Conservation (phyloP, 2,329 filamentous ascomycete species). For the Pseudogymnoascus sp. region DNA sequence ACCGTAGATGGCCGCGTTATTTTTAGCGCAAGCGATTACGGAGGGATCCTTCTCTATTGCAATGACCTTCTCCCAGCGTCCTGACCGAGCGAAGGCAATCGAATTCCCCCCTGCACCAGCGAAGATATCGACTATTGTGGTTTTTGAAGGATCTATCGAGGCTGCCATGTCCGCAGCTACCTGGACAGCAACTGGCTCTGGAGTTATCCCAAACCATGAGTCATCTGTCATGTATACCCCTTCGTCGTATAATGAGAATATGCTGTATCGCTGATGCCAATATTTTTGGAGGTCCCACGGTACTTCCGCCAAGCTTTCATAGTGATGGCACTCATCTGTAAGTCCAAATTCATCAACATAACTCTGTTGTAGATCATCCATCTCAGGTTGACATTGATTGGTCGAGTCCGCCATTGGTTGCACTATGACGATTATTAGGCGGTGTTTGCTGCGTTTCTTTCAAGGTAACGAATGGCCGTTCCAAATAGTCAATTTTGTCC, state of each 20-base stretch:
- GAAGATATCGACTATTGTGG: constrained; percentile 72
- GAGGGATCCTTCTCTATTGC: constrained; percentile 78
- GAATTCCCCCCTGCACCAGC: constrained; percentile 87
- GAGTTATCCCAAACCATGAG: constrained; percentile 95
- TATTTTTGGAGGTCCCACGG: constrained; percentile 89
- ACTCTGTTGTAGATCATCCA: background rate
- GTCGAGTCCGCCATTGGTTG: constrained; percentile 3
- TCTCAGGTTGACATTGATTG: constrained; percentile 5
- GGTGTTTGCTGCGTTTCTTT: background rate
- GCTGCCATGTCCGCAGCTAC: constrained; percentile 34
- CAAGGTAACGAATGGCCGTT: background rate
- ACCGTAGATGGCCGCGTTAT: constrained; percentile 82
- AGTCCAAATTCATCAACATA: constrained; percentile 26
- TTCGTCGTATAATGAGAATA: constrained; percentile 82
- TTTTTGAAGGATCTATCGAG: constrained; percentile 20
- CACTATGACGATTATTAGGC: background rate
- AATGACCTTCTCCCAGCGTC: constrained; percentile 74
- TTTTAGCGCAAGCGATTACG: constrained; percentile 80
- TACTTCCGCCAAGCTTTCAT: constrained; percentile 61
- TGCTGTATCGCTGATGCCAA: constrained; percentile 78
- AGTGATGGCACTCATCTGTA: constrained; percentile 67
- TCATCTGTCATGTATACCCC: constrained; percentile 87
- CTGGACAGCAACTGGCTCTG: constrained; percentile 81
- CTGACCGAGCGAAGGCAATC: constrained; percentile 83
- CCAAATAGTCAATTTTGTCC: background rate